A percentile compares a stretch with the other conserved stretches of the same genome.
phyloP scores from a whole-genome alignment of 768 basidiomycete species.

The Tylopilus subfusipes region DNA sequence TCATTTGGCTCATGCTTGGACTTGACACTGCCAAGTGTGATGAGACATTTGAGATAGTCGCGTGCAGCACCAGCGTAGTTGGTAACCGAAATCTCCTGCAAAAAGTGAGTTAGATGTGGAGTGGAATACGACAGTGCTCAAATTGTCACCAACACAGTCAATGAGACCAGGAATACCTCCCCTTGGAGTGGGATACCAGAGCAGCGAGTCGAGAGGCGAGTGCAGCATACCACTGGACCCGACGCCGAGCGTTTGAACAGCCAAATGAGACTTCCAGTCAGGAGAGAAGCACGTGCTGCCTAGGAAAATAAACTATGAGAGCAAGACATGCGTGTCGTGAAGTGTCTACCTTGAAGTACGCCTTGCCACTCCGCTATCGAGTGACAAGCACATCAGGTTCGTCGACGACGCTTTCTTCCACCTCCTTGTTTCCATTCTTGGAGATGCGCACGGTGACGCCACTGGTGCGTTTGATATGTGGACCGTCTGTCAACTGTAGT shows the following conservation, averaged over 20 bases:
- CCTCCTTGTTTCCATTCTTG: slow-evolving; percentile 37
- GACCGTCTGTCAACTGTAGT: slow-evolving; percentile 48
- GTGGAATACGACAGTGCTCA: background rate
- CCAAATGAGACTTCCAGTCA: slow-evolving; percentile 79
- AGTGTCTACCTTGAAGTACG: slow-evolving; percentile 59
- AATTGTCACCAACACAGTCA: slow-evolving; percentile 48
- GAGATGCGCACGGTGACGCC: slow-evolving; percentile 54
- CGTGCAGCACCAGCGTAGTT: slow-evolving; percentile 86
- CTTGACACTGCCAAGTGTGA: slow-evolving; percentile 67
- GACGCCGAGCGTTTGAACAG: slow-evolving; percentile 77
- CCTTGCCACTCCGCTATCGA: slow-evolving; percentile 60
- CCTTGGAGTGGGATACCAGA: slow-evolving; percentile 81
- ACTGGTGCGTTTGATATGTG: slow-evolving; percentile 59
- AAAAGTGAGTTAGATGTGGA: background rate
- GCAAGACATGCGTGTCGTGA: background rate
- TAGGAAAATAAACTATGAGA: slow-evolving; percentile 25
- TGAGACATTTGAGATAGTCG: slow-evolving; percentile 85
- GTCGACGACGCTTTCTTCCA: slow-evolving; percentile 33
- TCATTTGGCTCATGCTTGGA: slow-evolving; percentile 77
- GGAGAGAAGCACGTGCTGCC: slow-evolving; percentile 46
- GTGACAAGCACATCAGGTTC: slow-evolving; percentile 75
- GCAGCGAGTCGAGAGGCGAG: slow-evolving; percentile 66
- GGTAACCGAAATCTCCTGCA: slow-evolving; percentile 75
- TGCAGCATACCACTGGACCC: slow-evolving; percentile 58
- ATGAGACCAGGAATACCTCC: slow-evolving; percentile 56